Conservation (phyloP, 805 yeast genomes). For the Teunomyces stri region DNA sequence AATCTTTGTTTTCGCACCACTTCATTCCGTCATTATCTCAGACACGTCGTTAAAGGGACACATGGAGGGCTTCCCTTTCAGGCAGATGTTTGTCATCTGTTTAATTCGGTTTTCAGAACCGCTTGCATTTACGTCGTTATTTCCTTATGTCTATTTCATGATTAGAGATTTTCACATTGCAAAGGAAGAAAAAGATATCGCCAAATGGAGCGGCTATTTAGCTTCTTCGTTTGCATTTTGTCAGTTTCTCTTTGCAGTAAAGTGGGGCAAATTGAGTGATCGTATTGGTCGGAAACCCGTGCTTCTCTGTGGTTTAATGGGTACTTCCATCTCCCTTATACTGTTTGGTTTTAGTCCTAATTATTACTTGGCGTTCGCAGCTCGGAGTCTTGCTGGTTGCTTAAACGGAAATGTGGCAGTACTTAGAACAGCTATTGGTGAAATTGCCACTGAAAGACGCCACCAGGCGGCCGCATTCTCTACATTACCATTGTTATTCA, state of each 20-base stretch:
- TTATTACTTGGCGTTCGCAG: conserved; percentile 26
- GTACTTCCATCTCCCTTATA: conserved; percentile 22
- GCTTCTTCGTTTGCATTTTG: conserved; percentile 22
- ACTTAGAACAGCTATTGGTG: conserved; percentile 30
- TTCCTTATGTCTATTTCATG: conserved; percentile 17
- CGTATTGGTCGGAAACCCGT: conserved; percentile 29
- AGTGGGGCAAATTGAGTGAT: conserved; percentile 31
- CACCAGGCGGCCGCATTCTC: conserved; percentile 33
- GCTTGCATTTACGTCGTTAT: conserved; percentile 11
- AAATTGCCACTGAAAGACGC: conserved; percentile 26
- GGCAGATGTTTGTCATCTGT: conserved; percentile 21
- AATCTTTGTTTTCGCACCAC: background rate
- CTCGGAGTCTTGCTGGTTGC: conserved; percentile 27
- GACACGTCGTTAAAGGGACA: conserved; percentile 11
- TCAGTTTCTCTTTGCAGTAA: conserved; percentile 22
- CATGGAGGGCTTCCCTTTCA: conserved; percentile 18
- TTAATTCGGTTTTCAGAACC: conserved; percentile 15
- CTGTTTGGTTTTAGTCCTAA: conserved; percentile 29
- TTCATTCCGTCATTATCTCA: background rate
- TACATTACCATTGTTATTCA: conserved; percentile 30
- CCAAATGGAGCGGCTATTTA: conserved; percentile 19
- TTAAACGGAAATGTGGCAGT: conserved; percentile 34
- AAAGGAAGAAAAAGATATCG: conserved; percentile 16
- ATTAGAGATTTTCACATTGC: conserved; percentile 22
- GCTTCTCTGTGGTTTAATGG: conserved; percentile 24